Percentiles rank a stretch among this genome's conserved stretches.
These are phyloP conservation scores for Cajanus cajan DNA, from an alignment of 306 rosid species.

Conservation along the genomic window DNA sequence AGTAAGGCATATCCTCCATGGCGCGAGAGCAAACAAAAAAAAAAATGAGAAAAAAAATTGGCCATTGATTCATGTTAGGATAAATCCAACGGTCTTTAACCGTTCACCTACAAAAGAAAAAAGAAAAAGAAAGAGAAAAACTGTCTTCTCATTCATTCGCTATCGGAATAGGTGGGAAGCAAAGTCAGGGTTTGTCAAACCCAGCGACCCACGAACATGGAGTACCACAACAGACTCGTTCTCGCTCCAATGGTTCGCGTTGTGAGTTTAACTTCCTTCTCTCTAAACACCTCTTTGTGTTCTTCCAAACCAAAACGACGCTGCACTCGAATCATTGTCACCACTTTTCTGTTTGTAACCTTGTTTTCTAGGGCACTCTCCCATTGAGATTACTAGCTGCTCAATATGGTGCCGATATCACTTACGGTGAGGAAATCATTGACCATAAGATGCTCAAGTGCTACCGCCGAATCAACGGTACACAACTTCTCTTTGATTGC, in stretches of 20 bases:
- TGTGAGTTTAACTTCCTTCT: constrained; percentile 50
- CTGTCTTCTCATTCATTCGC: no score
- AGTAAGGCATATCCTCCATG: no score
- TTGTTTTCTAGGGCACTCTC: constrained; percentile 67
- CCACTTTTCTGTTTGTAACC: background rate
- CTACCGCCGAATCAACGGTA: constrained; percentile 80
- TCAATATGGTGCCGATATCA: constrained; percentile 82
- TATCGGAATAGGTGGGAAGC: no score
- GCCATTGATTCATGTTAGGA: no score
- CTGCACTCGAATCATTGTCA: background rate
- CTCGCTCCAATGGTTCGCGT: constrained; percentile 99
- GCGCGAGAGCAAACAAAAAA: no score
- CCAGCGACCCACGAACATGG: constrained; percentile 46
- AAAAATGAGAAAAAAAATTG: no score
- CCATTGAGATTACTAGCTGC: constrained; percentile 85
- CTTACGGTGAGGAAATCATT: constrained; percentile 82
- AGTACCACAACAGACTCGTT: constrained; percentile 68
- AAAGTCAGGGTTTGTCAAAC: constrained; percentile 19
- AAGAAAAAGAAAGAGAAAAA: no score
- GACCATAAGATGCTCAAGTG: constrained; percentile 85
- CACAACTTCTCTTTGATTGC: background rate
- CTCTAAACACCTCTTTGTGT: background rate
- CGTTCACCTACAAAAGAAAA: no score
- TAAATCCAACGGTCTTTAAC: no score
- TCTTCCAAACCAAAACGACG: background rate